Conservation (phyloP, 176 grass and related monocot species). For the Musa troglodytarum region DNA sequence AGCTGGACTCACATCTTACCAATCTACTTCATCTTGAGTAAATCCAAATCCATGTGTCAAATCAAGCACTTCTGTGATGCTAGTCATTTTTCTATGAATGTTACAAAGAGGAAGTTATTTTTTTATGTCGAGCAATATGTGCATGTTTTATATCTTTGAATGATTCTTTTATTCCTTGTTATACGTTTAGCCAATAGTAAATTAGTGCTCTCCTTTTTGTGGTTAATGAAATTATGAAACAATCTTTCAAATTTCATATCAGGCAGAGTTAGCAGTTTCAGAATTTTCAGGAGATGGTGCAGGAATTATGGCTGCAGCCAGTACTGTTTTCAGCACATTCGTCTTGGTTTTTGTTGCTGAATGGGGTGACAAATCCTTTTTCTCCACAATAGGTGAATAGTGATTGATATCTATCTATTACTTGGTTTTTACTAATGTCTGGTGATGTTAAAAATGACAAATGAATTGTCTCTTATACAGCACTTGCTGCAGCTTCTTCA, state of each 20-base stretch:
- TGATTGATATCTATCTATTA: neutral
- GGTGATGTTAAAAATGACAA: neutral
- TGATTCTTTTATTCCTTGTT: neutral
- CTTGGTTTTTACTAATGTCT: neutral
- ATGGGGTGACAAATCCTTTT: conserved; percentile 99
- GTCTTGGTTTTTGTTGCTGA: conserved; percentile 95
- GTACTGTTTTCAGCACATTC: conserved; percentile 80
- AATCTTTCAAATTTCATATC: conserved; percentile 19
- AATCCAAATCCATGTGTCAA: too few species aligned
- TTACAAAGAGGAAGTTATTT: neutral
- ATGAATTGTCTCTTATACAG: conserved; percentile 37
- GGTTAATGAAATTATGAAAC: neutral
- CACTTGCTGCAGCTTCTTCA: conserved; percentile 92
- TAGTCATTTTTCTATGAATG: neutral
- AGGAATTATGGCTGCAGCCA: conserved; percentile 70
- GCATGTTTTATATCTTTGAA: neutral
- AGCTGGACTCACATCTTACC: too few species aligned
- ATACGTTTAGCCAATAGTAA: neutral
- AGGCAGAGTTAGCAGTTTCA: conserved; percentile 93
- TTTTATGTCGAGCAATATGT: neutral
- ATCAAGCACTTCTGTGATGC: neutral
- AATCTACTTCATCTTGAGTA: too few species aligned
- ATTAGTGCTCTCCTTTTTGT: neutral
- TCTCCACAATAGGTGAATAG: conserved; percentile 50
- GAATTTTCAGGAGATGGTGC: conserved; percentile 93